phyloP scores from a whole-genome alignment of 495 filamentous ascomycete genomes.

The Evernia prunastri region DNA sequence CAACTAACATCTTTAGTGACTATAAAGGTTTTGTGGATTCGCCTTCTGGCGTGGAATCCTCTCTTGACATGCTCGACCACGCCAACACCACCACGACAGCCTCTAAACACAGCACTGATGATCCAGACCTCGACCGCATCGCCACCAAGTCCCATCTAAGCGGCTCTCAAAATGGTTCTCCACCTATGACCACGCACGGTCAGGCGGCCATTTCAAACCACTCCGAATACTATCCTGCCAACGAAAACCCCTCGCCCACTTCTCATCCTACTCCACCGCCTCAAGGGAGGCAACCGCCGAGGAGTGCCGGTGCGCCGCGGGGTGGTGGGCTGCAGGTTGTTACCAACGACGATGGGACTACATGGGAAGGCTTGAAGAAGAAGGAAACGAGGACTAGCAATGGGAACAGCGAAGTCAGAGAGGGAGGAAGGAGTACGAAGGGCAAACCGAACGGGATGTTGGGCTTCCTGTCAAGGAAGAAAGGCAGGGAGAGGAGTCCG shows the following conservation, averaged over 20 bases:
- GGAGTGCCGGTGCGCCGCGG: slow-evolving; percentile 58
- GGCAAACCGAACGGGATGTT: slow-evolving; percentile 68
- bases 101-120: slow-evolving; percentile 26
- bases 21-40: slow-evolving; percentile 26
- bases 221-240: slow-evolving; percentile 25
- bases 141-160: slow-evolving; percentile 12
- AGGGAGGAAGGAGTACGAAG: slow-evolving; percentile 21
- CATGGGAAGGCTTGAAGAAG: slow-evolving; percentile 81
- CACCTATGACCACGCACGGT: slow-evolving; percentile 16
- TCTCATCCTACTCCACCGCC: slow-evolving; percentile 20
- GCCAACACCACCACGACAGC: slow-evolving; percentile 16
- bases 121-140: slow-evolving; percentile 16
- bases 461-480: slow-evolving; percentile 81
- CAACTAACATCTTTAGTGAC: slow-evolving; percentile 14
- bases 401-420: slow-evolving; percentile 45
- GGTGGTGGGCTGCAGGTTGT: slow-evolving; percentile 87
- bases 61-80: slow-evolving; percentile 24
- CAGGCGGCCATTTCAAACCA: slow-evolving; percentile 20
- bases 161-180: slow-evolving; percentile 19
- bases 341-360: slow-evolving; percentile 77
- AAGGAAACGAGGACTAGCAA: slow-evolving; percentile 37
- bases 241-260: slow-evolving; percentile 12
- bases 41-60: slow-evolving; percentile 14
- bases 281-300: slow-evolving; percentile 26
- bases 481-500: slow-evolving; percentile 82